Evolutionary conservation across 73 alveolate genomes (phyloP).

Genomic region (Symbiodinium natans): DNA sequence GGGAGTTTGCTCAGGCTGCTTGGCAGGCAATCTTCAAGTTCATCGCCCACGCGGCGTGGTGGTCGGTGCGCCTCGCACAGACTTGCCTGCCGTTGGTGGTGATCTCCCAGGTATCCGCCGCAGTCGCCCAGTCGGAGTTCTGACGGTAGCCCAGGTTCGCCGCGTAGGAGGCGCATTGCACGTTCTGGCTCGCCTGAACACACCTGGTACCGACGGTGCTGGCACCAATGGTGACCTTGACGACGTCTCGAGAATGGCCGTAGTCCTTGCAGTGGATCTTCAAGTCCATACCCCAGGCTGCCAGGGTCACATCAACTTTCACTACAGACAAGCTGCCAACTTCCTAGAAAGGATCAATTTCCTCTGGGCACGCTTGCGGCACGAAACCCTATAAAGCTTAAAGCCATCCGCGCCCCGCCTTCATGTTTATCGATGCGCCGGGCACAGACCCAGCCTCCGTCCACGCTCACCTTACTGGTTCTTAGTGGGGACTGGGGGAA

Average conservation of each 20-base stretch:
- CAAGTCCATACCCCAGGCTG: slow-evolving; percentile 50
- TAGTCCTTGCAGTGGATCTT: slow-evolving; percentile 14
- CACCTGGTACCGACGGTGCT: slow-evolving; percentile 4
- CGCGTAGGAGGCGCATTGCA: slow-evolving; percentile 44
- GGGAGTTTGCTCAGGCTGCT: neutral
- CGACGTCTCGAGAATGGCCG: neutral
- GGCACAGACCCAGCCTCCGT: slow-evolving; percentile 44
- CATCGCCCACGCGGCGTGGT: slow-evolving; percentile 38
- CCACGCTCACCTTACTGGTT: no score
- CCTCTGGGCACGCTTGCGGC: neutral
- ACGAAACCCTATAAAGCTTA: neutral
- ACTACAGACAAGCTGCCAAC: neutral
- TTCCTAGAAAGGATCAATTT: no score
- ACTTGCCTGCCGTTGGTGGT: neutral
- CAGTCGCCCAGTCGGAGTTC: neutral
- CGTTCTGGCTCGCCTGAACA: neutral
- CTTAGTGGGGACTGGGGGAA: no score
- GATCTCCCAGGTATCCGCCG: slow-evolving; percentile 14
- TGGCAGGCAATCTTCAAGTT: slow-evolving; percentile 9
- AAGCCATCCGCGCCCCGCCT: neutral
- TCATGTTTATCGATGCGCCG: slow-evolving; percentile 13
- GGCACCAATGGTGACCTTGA: slow-evolving; percentile 24
- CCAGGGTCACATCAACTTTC: neutral
- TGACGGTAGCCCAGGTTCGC: slow-evolving; percentile 36
- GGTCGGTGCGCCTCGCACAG: slow-evolving; percentile 20